These are phyloP conservation scores for Cryptosporidium ubiquitum DNA, from an alignment of 169 alveolate species.

Conservation along the genomic window DNA sequence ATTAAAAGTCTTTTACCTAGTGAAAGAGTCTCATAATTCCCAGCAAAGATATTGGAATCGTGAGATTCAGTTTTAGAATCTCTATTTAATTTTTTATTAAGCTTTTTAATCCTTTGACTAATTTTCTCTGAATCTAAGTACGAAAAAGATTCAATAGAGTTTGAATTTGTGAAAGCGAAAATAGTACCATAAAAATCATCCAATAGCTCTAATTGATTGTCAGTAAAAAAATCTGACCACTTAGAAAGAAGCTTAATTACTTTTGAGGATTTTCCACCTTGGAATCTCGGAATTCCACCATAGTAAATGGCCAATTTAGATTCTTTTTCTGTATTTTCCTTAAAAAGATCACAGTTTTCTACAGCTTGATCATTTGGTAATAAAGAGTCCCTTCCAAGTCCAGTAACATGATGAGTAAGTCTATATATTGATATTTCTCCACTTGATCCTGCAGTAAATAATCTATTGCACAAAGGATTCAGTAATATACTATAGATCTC, in stretches of 20 bases:
- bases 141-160: conserved; percentile 55
- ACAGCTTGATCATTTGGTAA: conserved; percentile 64
- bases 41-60: conserved; percentile 17
- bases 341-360: conserved; percentile 14
- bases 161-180: conserved; percentile 44
- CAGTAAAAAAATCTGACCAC: conserved; percentile 64
- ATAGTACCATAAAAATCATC: conserved; percentile 57
- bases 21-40: conserved; percentile 41
- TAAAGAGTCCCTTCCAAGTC: conserved; percentile 23
- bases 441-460: conserved; percentile 72
- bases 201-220: not conserved
- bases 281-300: conserved; percentile 69
- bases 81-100: conserved; percentile 13
- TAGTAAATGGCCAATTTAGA: conserved; percentile 70
- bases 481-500: conserved; percentile 77
- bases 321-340: conserved; percentile 24
- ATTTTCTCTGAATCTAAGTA: conserved; percentile 38
- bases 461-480: conserved; percentile 50
- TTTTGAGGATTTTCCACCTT: conserved; percentile 56
- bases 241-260: conserved; percentile 70
- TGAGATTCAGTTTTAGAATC: conserved; percentile 27
- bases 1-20: conserved; percentile 12
- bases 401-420: conserved; percentile 70
- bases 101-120: conserved; percentile 51
- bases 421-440: conserved; percentile 76